These are phyloP conservation scores for Daucus carota DNA, from an alignment of 129 eudicot genomes.

Conservation along the genomic window DNA sequence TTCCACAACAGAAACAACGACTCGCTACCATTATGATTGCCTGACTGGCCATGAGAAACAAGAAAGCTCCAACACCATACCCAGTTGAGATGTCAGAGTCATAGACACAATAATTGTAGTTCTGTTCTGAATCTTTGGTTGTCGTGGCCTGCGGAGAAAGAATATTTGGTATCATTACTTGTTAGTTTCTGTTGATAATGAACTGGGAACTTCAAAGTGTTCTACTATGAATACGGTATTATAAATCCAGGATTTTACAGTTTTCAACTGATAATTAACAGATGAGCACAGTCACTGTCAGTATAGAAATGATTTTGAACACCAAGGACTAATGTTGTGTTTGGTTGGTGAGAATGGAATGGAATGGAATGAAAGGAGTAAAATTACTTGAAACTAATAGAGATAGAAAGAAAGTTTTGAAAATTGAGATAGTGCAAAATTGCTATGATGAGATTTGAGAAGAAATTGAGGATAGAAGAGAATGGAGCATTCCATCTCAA, in stretches of 20 bases:
- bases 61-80: slow-evolving; percentile 81
- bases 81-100: slow-evolving; percentile 88
- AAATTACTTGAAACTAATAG: no score
- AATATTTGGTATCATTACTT: background rate
- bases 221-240: no score
- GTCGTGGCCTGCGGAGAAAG: slow-evolving; percentile 36
- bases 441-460: no score
- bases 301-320: background rate
- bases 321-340: no score
- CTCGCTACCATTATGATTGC: slow-evolving; percentile 67
- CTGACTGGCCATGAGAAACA: slow-evolving; percentile 73
- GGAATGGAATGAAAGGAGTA: no score
- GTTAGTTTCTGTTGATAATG: background rate
- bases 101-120: slow-evolving; percentile 52
- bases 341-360: no score
- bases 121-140: slow-evolving; percentile 29
- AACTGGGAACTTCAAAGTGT: background rate
- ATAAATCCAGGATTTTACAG: background rate
- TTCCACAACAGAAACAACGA: slow-evolving; percentile 90
- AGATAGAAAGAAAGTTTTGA: no score
- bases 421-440: no score
- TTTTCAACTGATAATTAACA: background rate
- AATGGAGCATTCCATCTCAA: no score
- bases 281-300: background rate
- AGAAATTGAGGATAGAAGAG: no score